A percentile compares a stretch with the other conserved stretches of the same genome.
These are phyloP conservation scores for Posidonia oceanica DNA, from an alignment of 116 monocot genomes.

Conservation along the genomic window DNA sequence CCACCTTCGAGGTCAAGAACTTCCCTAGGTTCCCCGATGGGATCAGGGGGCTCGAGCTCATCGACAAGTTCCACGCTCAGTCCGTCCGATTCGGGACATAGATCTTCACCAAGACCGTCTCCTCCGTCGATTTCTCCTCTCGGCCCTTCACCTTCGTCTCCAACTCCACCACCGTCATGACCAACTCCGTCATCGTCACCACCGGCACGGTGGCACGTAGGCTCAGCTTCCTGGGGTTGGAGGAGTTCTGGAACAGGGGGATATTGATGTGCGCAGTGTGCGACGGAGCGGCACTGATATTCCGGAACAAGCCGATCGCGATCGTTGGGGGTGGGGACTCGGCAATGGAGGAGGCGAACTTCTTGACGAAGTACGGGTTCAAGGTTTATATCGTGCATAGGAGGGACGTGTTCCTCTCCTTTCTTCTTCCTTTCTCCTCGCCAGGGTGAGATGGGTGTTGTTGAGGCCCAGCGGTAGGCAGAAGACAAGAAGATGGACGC, in stretches of 20 bases:
- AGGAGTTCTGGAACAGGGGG: constrained; percentile 8
- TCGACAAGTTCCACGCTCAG: constrained; percentile 65
- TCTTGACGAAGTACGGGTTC: too few relatives aligned
- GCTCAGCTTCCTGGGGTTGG: constrained; percentile 59
- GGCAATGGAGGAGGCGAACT: too few relatives aligned
- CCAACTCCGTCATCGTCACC: constrained; percentile 65
- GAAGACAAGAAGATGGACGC: too few relatives aligned
- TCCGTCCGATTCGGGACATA: constrained; percentile 1
- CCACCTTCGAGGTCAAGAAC: background rate
- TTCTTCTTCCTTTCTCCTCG: too few relatives aligned
- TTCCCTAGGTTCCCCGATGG: constrained; percentile 87
- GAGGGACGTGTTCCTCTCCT: too few relatives aligned
- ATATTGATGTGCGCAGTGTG: constrained; percentile 88
- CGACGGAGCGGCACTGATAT: constrained; percentile 79
- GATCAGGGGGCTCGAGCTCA: constrained; percentile 63
- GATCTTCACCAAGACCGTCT: too few relatives aligned
- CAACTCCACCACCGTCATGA: constrained; percentile 33
- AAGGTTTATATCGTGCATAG: too few relatives aligned
- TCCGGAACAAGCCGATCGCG: constrained; percentile 56
- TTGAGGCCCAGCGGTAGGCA: background rate
- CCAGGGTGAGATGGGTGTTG: too few relatives aligned
- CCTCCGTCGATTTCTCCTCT: too few relatives aligned
- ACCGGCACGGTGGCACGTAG: constrained; percentile 84
- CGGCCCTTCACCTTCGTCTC: constrained; percentile 20
- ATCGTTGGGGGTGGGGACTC: constrained; percentile 76